Base-by-base conservation (phyloP, 306 rosid genomes). In the Astragalus glycyphyllos region DNA sequence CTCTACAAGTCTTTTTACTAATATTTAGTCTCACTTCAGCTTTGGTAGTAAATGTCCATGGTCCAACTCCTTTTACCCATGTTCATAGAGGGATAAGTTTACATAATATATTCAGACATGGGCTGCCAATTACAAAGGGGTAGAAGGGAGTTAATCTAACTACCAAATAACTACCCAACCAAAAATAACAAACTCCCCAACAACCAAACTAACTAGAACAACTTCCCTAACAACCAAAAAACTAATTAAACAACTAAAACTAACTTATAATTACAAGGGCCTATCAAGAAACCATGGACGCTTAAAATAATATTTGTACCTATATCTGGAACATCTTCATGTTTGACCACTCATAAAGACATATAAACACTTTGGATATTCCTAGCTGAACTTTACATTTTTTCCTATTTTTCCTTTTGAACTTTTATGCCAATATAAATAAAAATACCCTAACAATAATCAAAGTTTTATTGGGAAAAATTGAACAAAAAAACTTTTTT, bases 11-110 rank as follows among this genome's bases (percentile, higher is more conserved):
- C 56, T 13, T 68, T 78, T 41, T 53, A 59, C 67, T 32, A 58
- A 23, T 45, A 66, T 20, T 44, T 16, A 29, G 50, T 37, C 42
- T 78, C 69, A 66, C 53, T 79, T 31, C 45, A 58, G 44, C 15
- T 66, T 32, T 50, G 38, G 59, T 51, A 51, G 53, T 66, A 58
- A 66, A 26, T 46, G 66, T 20, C 53, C 58, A 44, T 16, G 35
- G 62, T 63, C 12, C 50, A 69, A 50, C 38, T 53, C 35, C 50
- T 53, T 53, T 15, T 46, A 38, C 6, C 63, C 60, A 61, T 29
- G 57, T 8, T 62, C 54, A 53, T 29, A 49, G 54, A 60, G 48
- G 61, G 50, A 46, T 7, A 42, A 20, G 20, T 79, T 51, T 50
- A 6, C 5, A 58, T 14, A 49, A 49, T 38, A 37, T 38, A 42